Evolutionary conservation across 164 flowering plant genomes (phyloP).

Genomic region (Cinnamomum chago): DNA sequence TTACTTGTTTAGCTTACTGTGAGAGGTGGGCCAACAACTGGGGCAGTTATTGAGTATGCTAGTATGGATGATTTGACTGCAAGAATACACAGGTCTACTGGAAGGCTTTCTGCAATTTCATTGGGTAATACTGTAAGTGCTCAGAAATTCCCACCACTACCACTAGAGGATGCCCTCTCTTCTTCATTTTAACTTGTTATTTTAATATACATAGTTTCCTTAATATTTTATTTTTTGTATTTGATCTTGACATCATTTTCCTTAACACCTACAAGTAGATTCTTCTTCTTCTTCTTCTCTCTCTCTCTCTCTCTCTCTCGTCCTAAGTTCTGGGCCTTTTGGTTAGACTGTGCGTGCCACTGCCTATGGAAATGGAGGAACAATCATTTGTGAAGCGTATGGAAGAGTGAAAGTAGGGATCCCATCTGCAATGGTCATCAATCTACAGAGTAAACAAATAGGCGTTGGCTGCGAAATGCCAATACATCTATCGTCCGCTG

Average conservation of each 20-base stretch:
- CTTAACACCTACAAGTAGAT: no score
- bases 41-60: slow-evolving; percentile 44
- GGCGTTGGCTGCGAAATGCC: slow-evolving; percentile 74
- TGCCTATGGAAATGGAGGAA: slow-evolving; percentile 47
- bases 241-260: not conserved
- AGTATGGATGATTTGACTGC: slow-evolving; percentile 52
- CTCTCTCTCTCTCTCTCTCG: not conserved
- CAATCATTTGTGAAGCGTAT: slow-evolving; percentile 57
- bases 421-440: slow-evolving; percentile 59
- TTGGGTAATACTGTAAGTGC: slow-evolving; percentile 69
- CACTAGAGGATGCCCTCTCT: not conserved
- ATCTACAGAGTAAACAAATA: slow-evolving; percentile 70
- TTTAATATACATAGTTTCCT: not conserved
- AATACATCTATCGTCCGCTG: slow-evolving; percentile 52
- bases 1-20: slow-evolving; percentile 46
- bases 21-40: slow-evolving; percentile 77
- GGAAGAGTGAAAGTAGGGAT: slow-evolving; percentile 58
- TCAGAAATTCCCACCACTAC: not conserved
- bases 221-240: not conserved
- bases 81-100: slow-evolving; percentile 44
- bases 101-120: slow-evolving; percentile 65
- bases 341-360: slow-evolving; percentile 57
- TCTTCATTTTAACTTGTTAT: not conserved
- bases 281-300: not conserved
- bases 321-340: slow-evolving; percentile 10